Base-by-base conservation (phyloP, 2,329 filamentous ascomycete species). In the Zymoseptoria ardabiliae region DNA sequence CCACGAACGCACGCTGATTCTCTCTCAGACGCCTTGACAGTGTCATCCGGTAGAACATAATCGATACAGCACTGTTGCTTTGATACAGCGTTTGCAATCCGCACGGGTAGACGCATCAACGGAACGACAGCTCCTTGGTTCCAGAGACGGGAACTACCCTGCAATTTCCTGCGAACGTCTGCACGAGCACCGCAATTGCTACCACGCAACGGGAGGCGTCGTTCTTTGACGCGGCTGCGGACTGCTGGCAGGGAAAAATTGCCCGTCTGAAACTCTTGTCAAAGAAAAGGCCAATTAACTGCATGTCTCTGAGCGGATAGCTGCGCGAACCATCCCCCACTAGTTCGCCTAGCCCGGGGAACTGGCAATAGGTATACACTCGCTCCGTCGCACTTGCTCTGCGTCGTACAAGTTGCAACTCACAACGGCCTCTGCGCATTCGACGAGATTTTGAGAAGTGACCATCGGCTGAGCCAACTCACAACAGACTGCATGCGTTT, bases 151-250 rank as follows among this genome's bases (percentile, higher is more conserved):
- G 61, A 65, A 68, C 58, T 67, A 68, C 64, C 70, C 69, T 72
- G 70, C 69, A 71, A 73, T 71, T 68, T 72, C 69, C 69, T 72
- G 69, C 70, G 71, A 73, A 73, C 71, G 67, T 66, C 68, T 70
- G 69, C 68, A 66, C 62, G 63, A 65, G 54, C 63, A 64, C 58
- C 64, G 59, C 64, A 61, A 65, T 59, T 64, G 53, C 60, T 60
- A 61, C 53, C 63, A 58, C 60, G 53, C 61, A 54, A 59, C 54
- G 57, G 60, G 41, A 54, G 62, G 60, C 57, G 63, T 64, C 52
- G 49, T 65, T 61, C 62, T 63, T 66, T 63, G 62, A 63, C 49
- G 49, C 58, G 55, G 54, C 61, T 54, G 61, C 57, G 50, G 55
- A 58, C 54, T 61, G 55, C 54, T 54, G 63, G 61, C 58, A 59